Base-by-base conservation (phyloP, 495 filamentous ascomycete species). In the Tetracladium setigerum region DNA sequence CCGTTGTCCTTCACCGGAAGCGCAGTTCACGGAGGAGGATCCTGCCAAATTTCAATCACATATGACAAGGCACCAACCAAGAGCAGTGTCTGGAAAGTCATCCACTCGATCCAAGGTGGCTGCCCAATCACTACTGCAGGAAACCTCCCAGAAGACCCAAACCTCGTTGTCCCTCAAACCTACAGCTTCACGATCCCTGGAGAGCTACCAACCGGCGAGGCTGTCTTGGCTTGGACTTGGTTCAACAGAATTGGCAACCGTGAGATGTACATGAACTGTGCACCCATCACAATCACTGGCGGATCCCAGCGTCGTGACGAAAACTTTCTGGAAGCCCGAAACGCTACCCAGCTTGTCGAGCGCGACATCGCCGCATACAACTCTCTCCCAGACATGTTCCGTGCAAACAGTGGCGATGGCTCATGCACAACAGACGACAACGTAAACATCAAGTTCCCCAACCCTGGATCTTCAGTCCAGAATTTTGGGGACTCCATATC, bases 261-360 rank as follows among this genome's bases (percentile, higher is more conserved):
- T 16, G 90, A 96, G 63, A 88, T 94, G 78, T 95, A 95, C 72
- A 95, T 94, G 89, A 89, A 90, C 74, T 96, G 90, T 51, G 85
- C 83, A 4, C 77, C 84, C 15, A 73, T 91, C 38, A 78, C 72
- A 5, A 76, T 95, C 53, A 68, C 66, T 1, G 72, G 71, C 4
- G 78, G 76, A 41, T 46, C 59, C 22, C 67, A 61, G 17, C 65
- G 67, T 19, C 38, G 54, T 27, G 58, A 59, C 6, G 56, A 47
- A 2, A 50, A 53, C 1, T 57, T 18, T 6, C 53, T 63, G 30
- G 39, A 62, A 12, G 6, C 35, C 22, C 52, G 19, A 16, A 44
- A 42, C 35, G 15, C 17, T n/a, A 49, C 47, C 19, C 44, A 49
- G 14, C 37, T 58, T 11, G 39, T 51, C 11, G 41, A 53, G 32